Evolutionary conservation across 2,329 filamentous ascomycete species (phyloP).

Genomic region (Pestalotiopsis fici): DNA sequence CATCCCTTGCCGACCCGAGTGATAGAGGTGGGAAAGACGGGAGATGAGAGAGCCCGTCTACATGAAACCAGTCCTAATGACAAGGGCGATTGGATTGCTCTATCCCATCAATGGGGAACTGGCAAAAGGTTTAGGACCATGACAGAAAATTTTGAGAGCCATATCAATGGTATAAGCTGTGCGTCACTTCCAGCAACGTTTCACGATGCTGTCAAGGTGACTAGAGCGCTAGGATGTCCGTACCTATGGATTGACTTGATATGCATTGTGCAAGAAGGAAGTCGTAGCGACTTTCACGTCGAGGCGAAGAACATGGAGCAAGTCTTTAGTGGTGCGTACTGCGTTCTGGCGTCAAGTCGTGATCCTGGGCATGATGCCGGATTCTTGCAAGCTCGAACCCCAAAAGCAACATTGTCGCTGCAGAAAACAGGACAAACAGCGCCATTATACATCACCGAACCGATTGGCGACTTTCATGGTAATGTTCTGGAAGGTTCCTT

Average conservation of each 20-base stretch:
- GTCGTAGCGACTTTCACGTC: constrained; percentile 13
- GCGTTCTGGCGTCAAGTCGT: constrained; percentile 22
- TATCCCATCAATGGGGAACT: neutral
- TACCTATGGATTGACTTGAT: neutral
- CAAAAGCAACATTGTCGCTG: neutral
- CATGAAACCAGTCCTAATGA: neutral
- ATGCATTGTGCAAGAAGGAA: neutral
- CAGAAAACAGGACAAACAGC: neutral
- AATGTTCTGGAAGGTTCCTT: constrained; percentile 32
- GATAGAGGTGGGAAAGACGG: neutral
- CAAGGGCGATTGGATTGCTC: neutral
- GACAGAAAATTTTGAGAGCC: neutral
- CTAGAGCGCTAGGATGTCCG: neutral
- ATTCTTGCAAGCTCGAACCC: constrained; percentile 16
- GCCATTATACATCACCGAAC: constrained; percentile 20
- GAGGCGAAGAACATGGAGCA: constrained; percentile 27
- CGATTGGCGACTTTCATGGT: constrained; percentile 34
- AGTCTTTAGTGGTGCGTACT: constrained; percentile 27
- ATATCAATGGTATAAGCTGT: neutral
- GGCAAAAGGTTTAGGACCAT: neutral
- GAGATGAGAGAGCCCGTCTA: neutral
- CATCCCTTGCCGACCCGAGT: neutral
- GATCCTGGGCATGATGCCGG: constrained; percentile 3
- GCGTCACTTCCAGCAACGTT: neutral
- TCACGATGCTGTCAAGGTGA: neutral